A percentile compares a stretch with the other conserved stretches of the same genome.
These are phyloP conservation scores for Amaranthus hypochondriacus DNA, from an alignment of 148 eudicot species.

Conservation along the genomic window DNA sequence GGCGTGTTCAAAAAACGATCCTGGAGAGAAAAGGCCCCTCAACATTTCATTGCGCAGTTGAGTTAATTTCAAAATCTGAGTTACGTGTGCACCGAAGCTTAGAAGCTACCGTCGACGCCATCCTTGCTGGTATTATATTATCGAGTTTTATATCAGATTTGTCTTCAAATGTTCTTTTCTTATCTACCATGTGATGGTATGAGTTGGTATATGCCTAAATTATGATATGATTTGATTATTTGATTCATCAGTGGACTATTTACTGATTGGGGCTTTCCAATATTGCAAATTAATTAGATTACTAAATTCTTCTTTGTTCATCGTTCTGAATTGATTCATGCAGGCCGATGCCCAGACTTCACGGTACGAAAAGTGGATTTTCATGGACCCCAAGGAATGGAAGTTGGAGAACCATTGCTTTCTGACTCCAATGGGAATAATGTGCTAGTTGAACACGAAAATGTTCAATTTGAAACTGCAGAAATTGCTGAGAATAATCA, in stretches of 20 bases:
- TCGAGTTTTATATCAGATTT: not conserved
- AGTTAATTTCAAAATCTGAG: constrained; percentile 75
- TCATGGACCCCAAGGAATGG: constrained; percentile 33
- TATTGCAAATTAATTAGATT: not conserved
- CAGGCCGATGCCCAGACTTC: constrained; percentile 76
- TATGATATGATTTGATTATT: not conserved
- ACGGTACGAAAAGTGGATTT: constrained; percentile 58
- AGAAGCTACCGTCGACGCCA: constrained; percentile 80
- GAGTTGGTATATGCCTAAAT: not conserved
- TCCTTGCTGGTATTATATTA: constrained; percentile 58
- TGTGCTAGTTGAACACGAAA: constrained; percentile 34
- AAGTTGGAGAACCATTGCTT: constrained; percentile 23
- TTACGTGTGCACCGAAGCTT: constrained; percentile 68
- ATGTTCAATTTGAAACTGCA: constrained; percentile 21
- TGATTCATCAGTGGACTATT: constrained; percentile 33
- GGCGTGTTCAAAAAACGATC: constrained; percentile 89
- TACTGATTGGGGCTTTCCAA: not conserved
- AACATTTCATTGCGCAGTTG: constrained; percentile 79
- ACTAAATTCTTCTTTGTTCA: not conserved
- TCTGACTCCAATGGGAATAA: constrained; percentile 26
- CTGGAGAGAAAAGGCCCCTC: constrained; percentile 93
- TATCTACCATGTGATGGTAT: not conserved
- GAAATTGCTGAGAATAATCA: constrained; percentile 30
- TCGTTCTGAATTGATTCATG: constrained; percentile 22
- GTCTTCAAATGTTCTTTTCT: not conserved